Conservation (phyloP, 352 stramenopile species). For the Phytophthora pseudosyringae region DNA sequence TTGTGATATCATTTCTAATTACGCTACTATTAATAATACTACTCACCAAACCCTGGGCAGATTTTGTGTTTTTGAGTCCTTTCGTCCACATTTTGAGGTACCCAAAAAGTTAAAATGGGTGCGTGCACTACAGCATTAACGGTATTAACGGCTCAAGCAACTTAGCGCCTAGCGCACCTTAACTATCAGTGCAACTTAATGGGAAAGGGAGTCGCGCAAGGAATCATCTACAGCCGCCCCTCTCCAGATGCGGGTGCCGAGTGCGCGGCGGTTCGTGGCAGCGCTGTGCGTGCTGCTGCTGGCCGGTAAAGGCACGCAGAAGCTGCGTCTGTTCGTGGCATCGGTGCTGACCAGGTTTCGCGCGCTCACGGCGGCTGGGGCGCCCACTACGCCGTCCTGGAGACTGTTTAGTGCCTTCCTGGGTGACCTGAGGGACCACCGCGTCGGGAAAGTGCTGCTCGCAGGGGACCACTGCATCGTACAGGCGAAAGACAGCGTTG, state of each 20-base stretch:
- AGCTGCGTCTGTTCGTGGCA: slow-evolving; percentile 39
- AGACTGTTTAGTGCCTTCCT: slow-evolving; percentile 81
- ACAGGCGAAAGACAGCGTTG: slow-evolving; percentile 43
- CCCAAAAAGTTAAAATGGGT: too few relatives aligned
- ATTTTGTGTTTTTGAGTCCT: too few relatives aligned
- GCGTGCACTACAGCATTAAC: too few relatives aligned
- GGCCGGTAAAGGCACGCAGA: slow-evolving; percentile 24
- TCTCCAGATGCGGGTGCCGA: slow-evolving; percentile 48
- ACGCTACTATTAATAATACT: too few relatives aligned
- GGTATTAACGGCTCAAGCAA: too few relatives aligned
- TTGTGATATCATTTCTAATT: too few relatives aligned
- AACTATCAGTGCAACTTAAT: too few relatives aligned
- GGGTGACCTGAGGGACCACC: slow-evolving; percentile 48
- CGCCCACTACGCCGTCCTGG: slow-evolving; percentile 39
- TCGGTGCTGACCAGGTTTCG: slow-evolving; percentile 42
- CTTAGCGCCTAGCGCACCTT: too few relatives aligned
- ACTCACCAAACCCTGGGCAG: too few relatives aligned
- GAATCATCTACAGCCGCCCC: too few relatives aligned
- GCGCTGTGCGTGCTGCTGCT: slow-evolving; percentile 44
- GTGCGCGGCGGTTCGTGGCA: slow-evolving; percentile 41
- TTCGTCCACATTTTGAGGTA: too few relatives aligned
- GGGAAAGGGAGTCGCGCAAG: too few relatives aligned
- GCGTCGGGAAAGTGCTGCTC: slow-evolving; percentile 72
- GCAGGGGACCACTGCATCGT: slow-evolving; percentile 66
- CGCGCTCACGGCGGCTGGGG: slow-evolving; percentile 17